Evolutionary conservation across 2,329 filamentous ascomycete species (phyloP).

Genomic region (Phyllosticta citriasiana): DNA sequence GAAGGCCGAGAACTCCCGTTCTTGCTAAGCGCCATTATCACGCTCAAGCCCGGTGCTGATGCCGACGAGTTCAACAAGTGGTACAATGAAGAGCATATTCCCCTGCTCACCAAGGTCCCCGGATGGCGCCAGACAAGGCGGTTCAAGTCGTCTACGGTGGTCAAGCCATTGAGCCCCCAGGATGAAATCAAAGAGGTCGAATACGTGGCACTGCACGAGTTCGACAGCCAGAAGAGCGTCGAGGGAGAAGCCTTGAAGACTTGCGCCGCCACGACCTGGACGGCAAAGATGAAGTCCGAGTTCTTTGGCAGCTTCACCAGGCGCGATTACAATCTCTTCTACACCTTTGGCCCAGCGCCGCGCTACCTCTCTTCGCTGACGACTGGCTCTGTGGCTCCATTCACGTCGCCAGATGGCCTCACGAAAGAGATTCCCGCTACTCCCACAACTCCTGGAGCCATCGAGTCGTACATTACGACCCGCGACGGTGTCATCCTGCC

Average conservation of each 20-base stretch:
- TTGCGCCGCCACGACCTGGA: conserved; percentile 53
- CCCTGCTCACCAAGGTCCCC: conserved; percentile 60
- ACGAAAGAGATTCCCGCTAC: conserved; percentile 44
- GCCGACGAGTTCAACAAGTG: conserved; percentile 53
- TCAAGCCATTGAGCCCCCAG: conserved; percentile 32
- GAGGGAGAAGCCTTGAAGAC: conserved; percentile 48
- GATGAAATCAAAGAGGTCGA: conserved; percentile 36
- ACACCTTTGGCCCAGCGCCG: conserved; percentile 67
- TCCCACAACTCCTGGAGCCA: conserved; percentile 31
- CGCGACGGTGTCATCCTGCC: conserved; percentile 58
- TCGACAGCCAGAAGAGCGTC: conserved; percentile 55
- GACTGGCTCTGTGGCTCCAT: conserved; percentile 38
- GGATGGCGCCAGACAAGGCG: conserved; percentile 69
- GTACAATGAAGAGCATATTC: conserved; percentile 66
- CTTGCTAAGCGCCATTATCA: conserved; percentile 52
- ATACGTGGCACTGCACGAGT: conserved; percentile 61
- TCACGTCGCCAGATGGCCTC: conserved; percentile 40
- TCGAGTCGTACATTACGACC: conserved; percentile 60
- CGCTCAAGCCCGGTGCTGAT: conserved; percentile 44
- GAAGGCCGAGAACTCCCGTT: conserved; percentile 49
- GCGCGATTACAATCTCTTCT: conserved; percentile 61
- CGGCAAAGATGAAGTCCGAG: conserved; percentile 47
- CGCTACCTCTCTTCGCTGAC: conserved; percentile 55
- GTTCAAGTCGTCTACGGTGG: conserved; percentile 55
- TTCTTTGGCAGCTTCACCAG: conserved; percentile 48